Evolutionary conservation across 2,329 filamentous ascomycete genomes (phyloP).

Genomic region (Hypoxylon sp.): DNA sequence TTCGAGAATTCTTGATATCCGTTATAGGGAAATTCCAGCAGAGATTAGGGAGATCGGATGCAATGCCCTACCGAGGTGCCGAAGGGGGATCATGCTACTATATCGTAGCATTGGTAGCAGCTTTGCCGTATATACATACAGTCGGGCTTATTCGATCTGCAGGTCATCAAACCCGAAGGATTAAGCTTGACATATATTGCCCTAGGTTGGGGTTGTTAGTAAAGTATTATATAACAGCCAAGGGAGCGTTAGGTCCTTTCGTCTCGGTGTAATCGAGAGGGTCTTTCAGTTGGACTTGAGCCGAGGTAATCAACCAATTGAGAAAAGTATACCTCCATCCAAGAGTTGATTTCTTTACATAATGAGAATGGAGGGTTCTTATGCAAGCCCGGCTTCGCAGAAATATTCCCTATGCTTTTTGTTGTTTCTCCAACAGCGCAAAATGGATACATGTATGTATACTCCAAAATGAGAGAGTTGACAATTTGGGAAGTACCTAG

Average conservation of each 20-base stretch:
- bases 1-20: constrained; percentile 7
- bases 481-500: neutral
- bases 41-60: constrained; percentile 27
- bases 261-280: neutral
- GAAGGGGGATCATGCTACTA: constrained; percentile 30
- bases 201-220: constrained; percentile 1
- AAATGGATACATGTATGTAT: no score
- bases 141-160: constrained; percentile 33
- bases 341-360: constrained; percentile 15
- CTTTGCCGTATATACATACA: constrained; percentile 23
- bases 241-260: neutral
- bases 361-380: constrained; percentile 11
- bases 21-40: constrained; percentile 20
- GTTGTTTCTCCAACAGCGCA: constrained; percentile 1
- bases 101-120: constrained; percentile 14
- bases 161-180: constrained; percentile 41
- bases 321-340: neutral
- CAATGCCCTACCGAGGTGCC: constrained; percentile 28
- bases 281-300: neutral
- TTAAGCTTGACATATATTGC: constrained; percentile 6
- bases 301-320: neutral
- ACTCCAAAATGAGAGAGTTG: constrained; percentile 7
- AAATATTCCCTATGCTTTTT: neutral
- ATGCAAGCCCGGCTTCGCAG: constrained; percentile 14
- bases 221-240: constrained; percentile 19